Percentiles rank a stretch among this genome's conserved stretches.
Evolutionary conservation across 495 filamentous ascomycete genomes (phyloP).

Genomic region (Melanomma pulvis-pyrius): DNA sequence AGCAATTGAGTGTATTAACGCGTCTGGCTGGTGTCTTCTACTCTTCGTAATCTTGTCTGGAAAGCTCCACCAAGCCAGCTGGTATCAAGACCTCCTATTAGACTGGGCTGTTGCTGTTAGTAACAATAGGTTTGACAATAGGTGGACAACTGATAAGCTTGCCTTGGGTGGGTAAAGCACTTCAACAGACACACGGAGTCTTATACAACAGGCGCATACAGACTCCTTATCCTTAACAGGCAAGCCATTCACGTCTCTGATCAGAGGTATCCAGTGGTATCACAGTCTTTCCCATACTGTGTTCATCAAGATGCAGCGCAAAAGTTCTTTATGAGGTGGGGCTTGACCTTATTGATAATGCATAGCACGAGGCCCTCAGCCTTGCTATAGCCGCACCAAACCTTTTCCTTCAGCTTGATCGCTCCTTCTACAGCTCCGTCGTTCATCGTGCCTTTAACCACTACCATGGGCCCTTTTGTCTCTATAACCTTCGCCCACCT

Average conservation of each 20-base stretch:
- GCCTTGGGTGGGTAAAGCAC: conserved; percentile 29
- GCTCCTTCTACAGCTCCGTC: neutral
- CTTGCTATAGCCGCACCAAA: neutral
- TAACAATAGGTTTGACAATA: conserved; percentile 34
- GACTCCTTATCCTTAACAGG: conserved; percentile 44
- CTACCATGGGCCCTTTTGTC: neutral
- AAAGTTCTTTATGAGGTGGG: neutral
- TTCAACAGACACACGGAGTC: conserved; percentile 27
- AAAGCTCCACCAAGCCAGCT: conserved; percentile 32
- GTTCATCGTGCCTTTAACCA: neutral
- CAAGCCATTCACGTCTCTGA: conserved; percentile 44
- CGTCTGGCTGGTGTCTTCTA: conserved; percentile 27
- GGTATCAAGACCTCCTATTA: conserved; percentile 36
- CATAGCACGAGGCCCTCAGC: neutral
- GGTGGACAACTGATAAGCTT: conserved; percentile 40
- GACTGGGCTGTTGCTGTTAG: too few relatives aligned
- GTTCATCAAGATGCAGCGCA: neutral
- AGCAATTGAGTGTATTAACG: conserved; percentile 35
- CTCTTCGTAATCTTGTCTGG: conserved; percentile 39
- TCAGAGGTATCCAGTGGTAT: too few relatives aligned
- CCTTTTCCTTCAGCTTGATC: neutral
- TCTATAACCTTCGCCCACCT: neutral
- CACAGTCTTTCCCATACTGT: too few relatives aligned
- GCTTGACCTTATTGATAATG: neutral
- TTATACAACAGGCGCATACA: conserved; percentile 36